phyloP scores from a whole-genome alignment of 805 yeast genomes.

The Nematodospora valgi region DNA sequence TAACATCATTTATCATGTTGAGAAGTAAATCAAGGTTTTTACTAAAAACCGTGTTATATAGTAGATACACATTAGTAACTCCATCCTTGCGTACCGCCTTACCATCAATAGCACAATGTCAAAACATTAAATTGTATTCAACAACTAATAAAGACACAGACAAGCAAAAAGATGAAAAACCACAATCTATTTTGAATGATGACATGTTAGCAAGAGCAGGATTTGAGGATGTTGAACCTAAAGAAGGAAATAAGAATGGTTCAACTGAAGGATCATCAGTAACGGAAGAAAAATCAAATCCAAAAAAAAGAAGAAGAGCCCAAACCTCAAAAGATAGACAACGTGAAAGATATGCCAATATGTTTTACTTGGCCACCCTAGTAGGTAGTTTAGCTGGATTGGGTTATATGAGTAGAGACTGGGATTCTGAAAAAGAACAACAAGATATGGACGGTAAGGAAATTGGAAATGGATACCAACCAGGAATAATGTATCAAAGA shows the following conservation, averaged over 20 bases:
- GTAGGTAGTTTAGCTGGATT: constrained; percentile 52
- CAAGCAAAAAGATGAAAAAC: constrained; percentile 14
- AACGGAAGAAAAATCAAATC: constrained; percentile 11
- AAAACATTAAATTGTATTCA: constrained; percentile 6
- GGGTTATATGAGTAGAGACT: constrained; percentile 74
- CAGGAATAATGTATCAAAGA: constrained; percentile 63
- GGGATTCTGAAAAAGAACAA: constrained; percentile 75
- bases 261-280: constrained; percentile 10
- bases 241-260: constrained; percentile 11
- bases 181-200: constrained; percentile 57
- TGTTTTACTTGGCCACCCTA: constrained; percentile 61
- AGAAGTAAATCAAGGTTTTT: constrained; percentile 8
- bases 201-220: constrained; percentile 84
- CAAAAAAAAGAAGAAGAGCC: constrained; percentile 49
- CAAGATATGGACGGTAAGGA: constrained; percentile 48
- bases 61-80: not conserved
- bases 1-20: constrained; percentile 5
- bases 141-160: constrained; percentile 11
- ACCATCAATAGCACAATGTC: constrained; percentile 2
- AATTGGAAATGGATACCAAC: constrained; percentile 65
- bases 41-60: constrained; percentile 1
- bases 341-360: constrained; percentile 77
- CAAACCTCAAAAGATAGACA: constrained; percentile 71
- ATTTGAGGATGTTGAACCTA: constrained; percentile 46
- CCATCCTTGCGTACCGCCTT: not conserved